phyloP scores from a whole-genome alignment of 2,329 filamentous ascomycete species.

The Phyllosticta citrichinensis region DNA sequence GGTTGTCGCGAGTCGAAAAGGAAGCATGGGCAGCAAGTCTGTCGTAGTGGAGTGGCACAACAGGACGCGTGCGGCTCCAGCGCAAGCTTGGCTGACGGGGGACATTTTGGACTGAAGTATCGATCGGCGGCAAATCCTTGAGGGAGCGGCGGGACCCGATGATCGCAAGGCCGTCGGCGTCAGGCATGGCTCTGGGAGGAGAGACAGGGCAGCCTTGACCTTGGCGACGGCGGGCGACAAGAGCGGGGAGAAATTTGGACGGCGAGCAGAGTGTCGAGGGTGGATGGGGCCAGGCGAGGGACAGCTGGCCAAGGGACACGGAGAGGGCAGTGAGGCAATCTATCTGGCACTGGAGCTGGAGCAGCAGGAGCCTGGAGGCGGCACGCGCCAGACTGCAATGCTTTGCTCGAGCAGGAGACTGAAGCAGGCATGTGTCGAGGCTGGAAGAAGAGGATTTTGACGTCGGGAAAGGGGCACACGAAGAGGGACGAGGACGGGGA shows the following conservation, averaged over 20 bases:
- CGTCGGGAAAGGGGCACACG: no score
- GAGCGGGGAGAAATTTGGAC: background rate
- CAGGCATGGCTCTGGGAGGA: slow-evolving; percentile 16
- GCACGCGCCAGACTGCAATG: background rate
- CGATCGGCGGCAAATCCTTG: slow-evolving; percentile 16
- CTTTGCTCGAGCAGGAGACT: no score
- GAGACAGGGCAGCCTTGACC: slow-evolving; percentile 8
- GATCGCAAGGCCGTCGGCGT: slow-evolving; percentile 14
- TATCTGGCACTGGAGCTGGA: slow-evolving; percentile 7
- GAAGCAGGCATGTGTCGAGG: no score
- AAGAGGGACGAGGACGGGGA: background rate
- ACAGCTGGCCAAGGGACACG: background rate
- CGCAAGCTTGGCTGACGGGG: slow-evolving; percentile 20
- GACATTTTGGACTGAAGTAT: slow-evolving; percentile 8
- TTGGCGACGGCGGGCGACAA: slow-evolving; percentile 1
- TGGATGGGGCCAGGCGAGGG: slow-evolving; percentile 3
- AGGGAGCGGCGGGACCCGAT: slow-evolving; percentile 14
- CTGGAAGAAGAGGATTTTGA: no score
- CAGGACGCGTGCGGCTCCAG: slow-evolving; percentile 28
- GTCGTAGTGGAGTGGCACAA: slow-evolving; percentile 19
- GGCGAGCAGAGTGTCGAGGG: background rate
- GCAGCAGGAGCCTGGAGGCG: background rate
- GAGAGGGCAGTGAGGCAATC: slow-evolving; percentile 7
- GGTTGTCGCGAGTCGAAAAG: slow-evolving; percentile 18
- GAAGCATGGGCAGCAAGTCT: background rate